Evolutionary conservation across 2,329 filamentous ascomycete species (phyloP), one percentile per base, ranked within the genome.

Genomic region (Capronia coronata): DNA sequence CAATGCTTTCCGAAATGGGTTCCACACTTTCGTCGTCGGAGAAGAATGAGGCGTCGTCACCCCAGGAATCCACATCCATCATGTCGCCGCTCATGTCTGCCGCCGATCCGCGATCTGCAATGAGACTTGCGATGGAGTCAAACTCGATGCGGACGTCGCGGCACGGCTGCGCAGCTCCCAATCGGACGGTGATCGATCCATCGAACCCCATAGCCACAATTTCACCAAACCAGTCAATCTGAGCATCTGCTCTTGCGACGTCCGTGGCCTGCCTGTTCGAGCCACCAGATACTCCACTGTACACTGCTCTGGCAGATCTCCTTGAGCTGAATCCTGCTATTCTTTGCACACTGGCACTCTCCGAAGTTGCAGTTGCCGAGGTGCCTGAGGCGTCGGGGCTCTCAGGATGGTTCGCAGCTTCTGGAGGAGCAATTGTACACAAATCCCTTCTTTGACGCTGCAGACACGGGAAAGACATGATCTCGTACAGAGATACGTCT

Each of bases 401-500:
- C n/a, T n/a, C n/a, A n/a, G 34, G 21, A 16, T 2, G 19, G 10
- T 29, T 13, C 10, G 25, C 25, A 27, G 25, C 25, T 27, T 27
- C 25, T 27, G 25, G 10, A 27, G 37, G 14, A 13, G 25, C 18
- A 11, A 56, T 13, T 9, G 79, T 60, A 1, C 79, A 77, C 47
- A 78, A 73, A 59, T 80, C 77, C 6, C 73, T 74, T 51, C 73
- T 65, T 34, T 70, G 65, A 32, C 73, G 70, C 32, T 70, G 72
- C 42, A 81, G 56, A 4, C 68, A 68, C n/a, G 69, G 67, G 29
- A 73, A 73, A 1, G 70, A 70, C 47, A 69, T 68, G 29, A 82
- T 72, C 53, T 82, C 79, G 60, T 82, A 82, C 34, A 81, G 59
- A 49, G 77, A 80, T 21, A 80, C 70, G 34, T 79, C 73, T 56